A percentile compares a stretch with the other conserved stretches of the same genome.
Conservation (phyloP, 768 basidiomycete genomes). For the Stropharia rugosoannulata region DNA sequence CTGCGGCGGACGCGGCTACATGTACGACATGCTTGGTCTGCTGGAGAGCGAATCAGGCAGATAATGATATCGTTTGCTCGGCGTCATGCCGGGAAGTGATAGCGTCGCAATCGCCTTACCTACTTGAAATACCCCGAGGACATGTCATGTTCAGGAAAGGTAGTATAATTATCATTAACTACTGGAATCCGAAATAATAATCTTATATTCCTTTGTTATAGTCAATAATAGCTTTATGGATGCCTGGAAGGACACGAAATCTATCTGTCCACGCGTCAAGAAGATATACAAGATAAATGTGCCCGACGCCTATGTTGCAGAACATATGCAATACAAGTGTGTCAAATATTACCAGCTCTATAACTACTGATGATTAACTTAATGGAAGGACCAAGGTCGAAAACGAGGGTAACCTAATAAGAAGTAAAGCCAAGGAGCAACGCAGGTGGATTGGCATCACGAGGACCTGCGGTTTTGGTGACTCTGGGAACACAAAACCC, state of each 20-base stretch:
- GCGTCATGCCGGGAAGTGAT: slow-evolving; percentile 10
- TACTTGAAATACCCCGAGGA: slow-evolving; percentile 26
- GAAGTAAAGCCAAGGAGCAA: not conserved
- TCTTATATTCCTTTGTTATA: not conserved
- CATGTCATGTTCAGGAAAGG: slow-evolving; percentile 22
- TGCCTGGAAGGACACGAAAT: slow-evolving; percentile 5
- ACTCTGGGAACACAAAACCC: not conserved
- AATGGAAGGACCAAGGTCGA: not conserved
- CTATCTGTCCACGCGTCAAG: slow-evolving; percentile 9
- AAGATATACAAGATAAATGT: slow-evolving; percentile 8
- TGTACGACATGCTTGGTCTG: slow-evolving; percentile 26
- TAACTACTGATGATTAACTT: not conserved
- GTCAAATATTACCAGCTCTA: not conserved
- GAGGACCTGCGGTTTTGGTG: not conserved
- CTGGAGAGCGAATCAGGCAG: slow-evolving; percentile 13
- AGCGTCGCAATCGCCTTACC: slow-evolving; percentile 13
- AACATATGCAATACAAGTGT: not conserved
- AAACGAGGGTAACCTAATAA: not conserved
- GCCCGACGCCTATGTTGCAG: not conserved
- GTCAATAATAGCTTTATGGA: slow-evolving; percentile 7
- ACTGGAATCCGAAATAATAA: not conserved
- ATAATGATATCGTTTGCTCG: slow-evolving; percentile 18
- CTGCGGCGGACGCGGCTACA: slow-evolving; percentile 4
- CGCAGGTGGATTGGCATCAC: not conserved
- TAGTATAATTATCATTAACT: not conserved